Evolutionary conservation across 176 grass and related monocot genomes (phyloP).

Genomic region (Tuctoria greenei): DNA sequence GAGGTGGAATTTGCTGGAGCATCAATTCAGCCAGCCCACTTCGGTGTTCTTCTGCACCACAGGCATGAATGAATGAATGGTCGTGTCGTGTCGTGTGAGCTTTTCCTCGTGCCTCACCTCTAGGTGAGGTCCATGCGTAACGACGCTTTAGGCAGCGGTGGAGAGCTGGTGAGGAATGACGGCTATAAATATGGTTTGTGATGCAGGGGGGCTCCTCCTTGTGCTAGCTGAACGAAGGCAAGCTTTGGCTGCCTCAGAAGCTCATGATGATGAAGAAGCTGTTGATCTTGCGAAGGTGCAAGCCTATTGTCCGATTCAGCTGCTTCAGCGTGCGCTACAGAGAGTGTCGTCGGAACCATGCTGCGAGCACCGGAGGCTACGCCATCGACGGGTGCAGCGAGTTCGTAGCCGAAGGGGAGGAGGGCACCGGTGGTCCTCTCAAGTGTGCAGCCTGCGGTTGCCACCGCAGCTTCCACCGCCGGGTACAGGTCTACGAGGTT

Average conservation of each 20-base stretch:
- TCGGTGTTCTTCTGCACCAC: constrained; percentile 58
- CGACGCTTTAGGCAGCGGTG: constrained; percentile 26
- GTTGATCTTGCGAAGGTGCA: constrained; percentile 60
- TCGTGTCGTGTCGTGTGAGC: constrained; percentile 61
- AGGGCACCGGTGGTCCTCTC: constrained; percentile 54
- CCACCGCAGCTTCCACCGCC: constrained; percentile 76
- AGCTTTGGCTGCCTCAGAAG: constrained; percentile 11
- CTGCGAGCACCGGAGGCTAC: constrained; percentile 62
- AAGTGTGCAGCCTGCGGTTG: constrained; percentile 69
- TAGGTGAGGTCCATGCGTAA: constrained; percentile 20
- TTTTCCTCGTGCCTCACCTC: background rate
- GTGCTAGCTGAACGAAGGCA: constrained; percentile 26
- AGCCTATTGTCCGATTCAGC: constrained; percentile 51
- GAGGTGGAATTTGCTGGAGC: constrained; percentile 89
- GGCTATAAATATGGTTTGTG: constrained; percentile 48
- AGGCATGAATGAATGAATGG: constrained; percentile 56
- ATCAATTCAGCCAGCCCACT: constrained; percentile 87
- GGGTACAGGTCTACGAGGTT: constrained; percentile 66
- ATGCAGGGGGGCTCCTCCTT: background rate
- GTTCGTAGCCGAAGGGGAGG: constrained; percentile 72
- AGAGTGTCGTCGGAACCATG: constrained; percentile 85
- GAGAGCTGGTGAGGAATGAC: constrained; percentile 13
- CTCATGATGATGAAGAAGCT: constrained; percentile 75
- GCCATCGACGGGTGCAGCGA: constrained; percentile 77
- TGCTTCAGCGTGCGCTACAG: constrained; percentile 60